A percentile compares a stretch with the other conserved stretches of the same genome.
phyloP scores from a whole-genome alignment of 495 filamentous ascomycete species.

The Talaromyces proteolyticus region DNA sequence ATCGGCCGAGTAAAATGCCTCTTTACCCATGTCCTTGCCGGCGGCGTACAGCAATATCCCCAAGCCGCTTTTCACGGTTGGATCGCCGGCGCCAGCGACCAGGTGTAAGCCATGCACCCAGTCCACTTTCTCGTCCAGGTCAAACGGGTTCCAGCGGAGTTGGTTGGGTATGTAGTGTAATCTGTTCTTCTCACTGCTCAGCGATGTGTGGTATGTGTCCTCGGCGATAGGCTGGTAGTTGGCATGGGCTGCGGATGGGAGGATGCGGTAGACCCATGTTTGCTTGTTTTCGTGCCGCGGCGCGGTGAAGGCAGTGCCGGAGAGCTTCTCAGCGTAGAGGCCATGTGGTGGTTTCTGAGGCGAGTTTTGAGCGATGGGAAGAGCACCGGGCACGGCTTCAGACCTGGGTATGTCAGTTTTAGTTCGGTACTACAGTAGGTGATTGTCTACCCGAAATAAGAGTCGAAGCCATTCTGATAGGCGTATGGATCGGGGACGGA shows the following conservation, averaged over 20 bases:
- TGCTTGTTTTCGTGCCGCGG: constrained; percentile 86
- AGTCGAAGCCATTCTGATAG: constrained; percentile 55
- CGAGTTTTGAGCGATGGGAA: constrained; percentile 71
- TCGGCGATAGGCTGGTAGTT: constrained; percentile 58
- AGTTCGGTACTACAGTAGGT: no score
- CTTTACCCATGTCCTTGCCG: constrained; percentile 70
- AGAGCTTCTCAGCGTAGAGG: constrained; percentile 89
- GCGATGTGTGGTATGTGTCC: constrained; percentile 46
- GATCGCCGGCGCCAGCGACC: constrained; percentile 77
- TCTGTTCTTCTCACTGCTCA: constrained; percentile 42
- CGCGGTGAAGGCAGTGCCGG: constrained; percentile 89
- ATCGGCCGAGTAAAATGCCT: constrained; percentile 85
- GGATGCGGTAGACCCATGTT: constrained; percentile 89
- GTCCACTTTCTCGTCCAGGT: constrained; percentile 64
- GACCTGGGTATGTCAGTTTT: constrained; percentile 20
- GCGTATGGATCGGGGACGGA: constrained; percentile 47
- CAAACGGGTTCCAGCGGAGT: constrained; percentile 88
- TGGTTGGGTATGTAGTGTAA: constrained; percentile 75
- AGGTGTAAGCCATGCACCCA: constrained; percentile 75
- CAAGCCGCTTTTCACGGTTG: constrained; percentile 71
- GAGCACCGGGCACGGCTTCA: constrained; percentile 51
- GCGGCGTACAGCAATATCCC: constrained; percentile 81
- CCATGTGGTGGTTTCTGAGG: constrained; percentile 82
- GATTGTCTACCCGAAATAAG: constrained; percentile 49
- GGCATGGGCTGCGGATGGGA: constrained; percentile 77